Conservation (phyloP, 2,329 filamentous ascomycete species). For the Zalaria sp. region DNA sequence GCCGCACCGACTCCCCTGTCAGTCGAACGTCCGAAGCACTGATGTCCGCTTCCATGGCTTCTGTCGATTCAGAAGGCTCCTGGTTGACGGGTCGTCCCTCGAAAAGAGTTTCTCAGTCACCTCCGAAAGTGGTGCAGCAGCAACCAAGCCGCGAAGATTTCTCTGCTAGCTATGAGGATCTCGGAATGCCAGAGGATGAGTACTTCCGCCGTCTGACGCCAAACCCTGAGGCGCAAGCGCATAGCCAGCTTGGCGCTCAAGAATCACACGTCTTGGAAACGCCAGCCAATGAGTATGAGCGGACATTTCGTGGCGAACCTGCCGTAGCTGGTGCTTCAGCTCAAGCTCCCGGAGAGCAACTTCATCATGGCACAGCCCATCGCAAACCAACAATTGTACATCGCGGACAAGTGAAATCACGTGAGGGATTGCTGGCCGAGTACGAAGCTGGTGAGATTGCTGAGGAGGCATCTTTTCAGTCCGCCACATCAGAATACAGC, state of each 20-base stretch:
- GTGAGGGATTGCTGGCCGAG: conserved; percentile 44
- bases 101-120: conserved; percentile 30
- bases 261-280: not conserved
- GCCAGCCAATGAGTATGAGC: no score
- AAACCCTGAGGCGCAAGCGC: conserved; percentile 6
- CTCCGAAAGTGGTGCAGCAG: conserved; percentile 14
- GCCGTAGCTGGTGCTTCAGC: not conserved
- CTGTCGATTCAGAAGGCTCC: conserved; percentile 87
- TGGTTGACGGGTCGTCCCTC: conserved; percentile 73
- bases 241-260: no score
- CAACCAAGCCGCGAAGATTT: conserved; percentile 32
- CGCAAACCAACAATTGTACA: conserved; percentile 53
- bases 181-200: conserved; percentile 53
- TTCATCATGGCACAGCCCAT: conserved; percentile 32
- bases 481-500: conserved; percentile 1
- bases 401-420: conserved; percentile 43
- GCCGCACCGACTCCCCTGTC: conserved; percentile 28
- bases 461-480: conserved; percentile 7
- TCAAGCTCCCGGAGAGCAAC: conserved; percentile 1
- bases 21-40: conserved; percentile 14
- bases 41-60: conserved; percentile 75
- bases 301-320: not conserved
- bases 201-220: conserved; percentile 44
- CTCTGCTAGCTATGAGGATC: conserved; percentile 50
- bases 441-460: conserved; percentile 21